These are phyloP conservation scores for Xylariaceae sp. DNA, from an alignment of 2,329 filamentous ascomycete genomes.

Conservation along the genomic window DNA sequence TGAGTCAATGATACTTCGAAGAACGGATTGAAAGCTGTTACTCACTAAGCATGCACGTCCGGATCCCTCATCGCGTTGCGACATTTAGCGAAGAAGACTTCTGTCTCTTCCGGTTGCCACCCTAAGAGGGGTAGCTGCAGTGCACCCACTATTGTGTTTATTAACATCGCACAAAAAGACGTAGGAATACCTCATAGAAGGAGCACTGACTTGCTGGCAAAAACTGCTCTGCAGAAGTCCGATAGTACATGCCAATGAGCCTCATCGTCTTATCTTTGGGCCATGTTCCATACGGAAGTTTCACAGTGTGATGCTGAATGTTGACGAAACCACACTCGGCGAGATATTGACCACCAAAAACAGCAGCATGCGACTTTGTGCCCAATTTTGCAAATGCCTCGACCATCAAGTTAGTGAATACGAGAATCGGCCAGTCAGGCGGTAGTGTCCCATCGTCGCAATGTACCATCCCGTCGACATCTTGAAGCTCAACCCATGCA, in stretches of 20 bases:
- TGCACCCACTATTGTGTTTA: slow-evolving; percentile 30
- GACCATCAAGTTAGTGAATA: slow-evolving; percentile 35
- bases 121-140: slow-evolving; percentile 39
- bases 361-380: slow-evolving; percentile 38
- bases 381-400: slow-evolving; percentile 38
- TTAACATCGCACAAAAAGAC: background rate
- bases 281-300: slow-evolving; percentile 29
- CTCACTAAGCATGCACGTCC: slow-evolving; percentile 30
- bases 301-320: slow-evolving; percentile 21
- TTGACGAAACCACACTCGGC: slow-evolving; percentile 26
- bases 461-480: slow-evolving; percentile 41
- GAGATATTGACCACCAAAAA: slow-evolving; percentile 36
- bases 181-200: background rate
- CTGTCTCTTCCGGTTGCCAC: slow-evolving; percentile 31
- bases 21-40: background rate
- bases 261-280: slow-evolving; percentile 32
- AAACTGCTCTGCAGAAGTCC: slow-evolving; percentile 41
- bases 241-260: slow-evolving; percentile 41
- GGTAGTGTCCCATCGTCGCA: slow-evolving; percentile 37
- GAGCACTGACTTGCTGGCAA: slow-evolving; percentile 33
- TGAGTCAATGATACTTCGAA: slow-evolving; percentile 11
- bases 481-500: slow-evolving; percentile 46
- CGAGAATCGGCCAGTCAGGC: slow-evolving; percentile 30
- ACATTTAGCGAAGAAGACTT: slow-evolving; percentile 28
- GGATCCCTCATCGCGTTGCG: slow-evolving; percentile 28